Evolutionary conservation across 306 rosid species (phyloP).

Genomic region (Adenanthera pavonina): DNA sequence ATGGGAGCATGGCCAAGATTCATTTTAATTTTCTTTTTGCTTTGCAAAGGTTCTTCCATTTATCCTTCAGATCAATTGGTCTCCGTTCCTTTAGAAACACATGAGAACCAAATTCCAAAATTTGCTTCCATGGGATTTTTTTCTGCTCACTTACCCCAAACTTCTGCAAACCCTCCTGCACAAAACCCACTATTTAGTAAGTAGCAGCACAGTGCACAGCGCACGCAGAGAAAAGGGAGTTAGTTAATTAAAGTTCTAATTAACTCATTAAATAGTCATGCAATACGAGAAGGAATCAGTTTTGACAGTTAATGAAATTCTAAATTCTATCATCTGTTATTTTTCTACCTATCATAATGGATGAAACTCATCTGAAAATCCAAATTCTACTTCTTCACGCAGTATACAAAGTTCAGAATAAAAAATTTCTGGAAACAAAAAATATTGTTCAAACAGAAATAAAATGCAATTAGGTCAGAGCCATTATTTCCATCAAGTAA

Average conservation of each 20-base stretch:
- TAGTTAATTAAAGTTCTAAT: not conserved
- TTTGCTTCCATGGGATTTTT: constrained; percentile 60
- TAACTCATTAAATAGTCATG: not conserved
- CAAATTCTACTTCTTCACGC: constrained; percentile 14
- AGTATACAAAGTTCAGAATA: constrained; percentile 16
- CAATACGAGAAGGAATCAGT: not conserved
- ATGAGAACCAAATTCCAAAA: constrained; percentile 59
- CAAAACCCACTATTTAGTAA: constrained; percentile 18
- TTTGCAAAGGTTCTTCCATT: constrained; percentile 70
- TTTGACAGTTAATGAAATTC: not conserved
- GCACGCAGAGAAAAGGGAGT: not conserved
- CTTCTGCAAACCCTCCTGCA: constrained; percentile 68
- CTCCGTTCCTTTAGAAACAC: constrained; percentile 56
- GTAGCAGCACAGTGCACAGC: not conserved
- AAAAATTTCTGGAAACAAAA: not conserved
- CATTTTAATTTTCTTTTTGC: constrained; percentile 37
- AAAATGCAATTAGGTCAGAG: constrained; percentile 18
- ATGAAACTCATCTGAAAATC: constrained; percentile 22
- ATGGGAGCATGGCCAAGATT: constrained; percentile 1
- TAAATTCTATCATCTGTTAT: not conserved
- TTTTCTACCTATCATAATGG: not conserved
- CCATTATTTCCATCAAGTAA: constrained; percentile 23
- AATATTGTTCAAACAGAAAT: constrained; percentile 1
- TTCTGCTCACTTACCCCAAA: constrained; percentile 31
- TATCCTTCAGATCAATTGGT: constrained; percentile 55